Base-by-base conservation (phyloP, 2,329 filamentous ascomycete genomes). In the Lithohypha guttulata region DNA sequence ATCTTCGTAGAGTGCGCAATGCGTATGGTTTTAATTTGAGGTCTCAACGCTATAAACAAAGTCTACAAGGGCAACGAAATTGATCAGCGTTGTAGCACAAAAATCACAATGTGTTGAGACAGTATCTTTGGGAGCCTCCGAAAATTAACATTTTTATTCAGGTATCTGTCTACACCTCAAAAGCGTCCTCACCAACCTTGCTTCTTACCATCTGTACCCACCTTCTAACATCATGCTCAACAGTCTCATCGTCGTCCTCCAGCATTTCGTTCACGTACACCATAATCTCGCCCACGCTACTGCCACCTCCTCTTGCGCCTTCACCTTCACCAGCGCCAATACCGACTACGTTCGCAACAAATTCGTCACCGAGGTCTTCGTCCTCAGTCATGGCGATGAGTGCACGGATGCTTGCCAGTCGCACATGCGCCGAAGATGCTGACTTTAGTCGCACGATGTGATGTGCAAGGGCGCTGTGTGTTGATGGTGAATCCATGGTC, bases 251-350 rank as follows among this genome's bases (percentile, higher is more conserved):
- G 51, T 96, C 91, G 58, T 98, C 91, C 57, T 98, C 91, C 64
- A 94, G 81, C 54, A 94, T 61, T 65, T 98, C 91, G 54, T 84
- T 93, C 52, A 99, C 94, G 48, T 89, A 84, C 14, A 93, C 89
- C 58, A 98, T 64, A 81, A 95, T 96, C 71, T 98, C 91, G 18
- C 51, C 49, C 10, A 33, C 36, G 11, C 39, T 35, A 11, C 32
- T 26, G 2, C 46, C 46, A 8, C 48, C 50, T 15, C 47, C 50
- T 18, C 43, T 45, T 13, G 32, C 42, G 11, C 40, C 40, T 13
- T 43, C 41, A 13, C 35, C 41, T 14, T 39, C 41, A n/a, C 28
- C 31, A 8, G 34, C 46, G 2, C 41, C 43, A 7, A 39, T 31
- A 7, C 47, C 49, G 6, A 52, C 45, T 5, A 45, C 41, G 28